phyloP scores from a whole-genome alignment of 2,329 filamentous ascomycete genomes.

The Hymenoscyphus salicellus region DNA sequence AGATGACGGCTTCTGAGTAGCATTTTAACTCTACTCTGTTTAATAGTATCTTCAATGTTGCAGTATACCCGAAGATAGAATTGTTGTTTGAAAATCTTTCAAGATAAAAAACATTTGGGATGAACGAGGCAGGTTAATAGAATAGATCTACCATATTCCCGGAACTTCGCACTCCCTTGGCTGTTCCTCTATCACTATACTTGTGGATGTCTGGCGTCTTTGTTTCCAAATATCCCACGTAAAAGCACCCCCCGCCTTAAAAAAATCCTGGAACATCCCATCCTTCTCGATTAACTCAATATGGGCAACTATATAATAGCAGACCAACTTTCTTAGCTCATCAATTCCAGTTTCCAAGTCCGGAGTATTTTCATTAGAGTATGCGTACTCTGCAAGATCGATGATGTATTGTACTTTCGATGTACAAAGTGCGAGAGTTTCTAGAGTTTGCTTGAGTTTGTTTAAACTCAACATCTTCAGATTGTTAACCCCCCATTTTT shows the following conservation, averaged over 20 bases:
- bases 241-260: neutral
- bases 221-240: too few relatives aligned
- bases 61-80: neutral
- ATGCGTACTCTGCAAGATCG: too few relatives aligned
- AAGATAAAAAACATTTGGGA: neutral
- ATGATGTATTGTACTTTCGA: conserved; percentile 9
- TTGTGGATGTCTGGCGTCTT: too few relatives aligned
- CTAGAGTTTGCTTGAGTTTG: conserved; percentile 21
- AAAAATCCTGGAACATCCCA: neutral
- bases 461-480: conserved; percentile 23
- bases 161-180: too few relatives aligned
- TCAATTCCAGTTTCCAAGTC: too few relatives aligned
- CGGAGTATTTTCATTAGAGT: too few relatives aligned
- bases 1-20: neutral
- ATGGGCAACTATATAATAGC: neutral
- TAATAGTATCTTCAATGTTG: neutral
- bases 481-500: conserved; percentile 22
- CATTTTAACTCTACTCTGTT: neutral
- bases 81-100: neutral
- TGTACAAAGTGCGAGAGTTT: conserved; percentile 17
- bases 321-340: too few relatives aligned
- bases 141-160: neutral
- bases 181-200: too few relatives aligned
- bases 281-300: neutral
- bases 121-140: neutral